These are phyloP conservation scores for Nidula microcarpa DNA, from an alignment of 768 basidiomycete genomes.

Conservation along the genomic window DNA sequence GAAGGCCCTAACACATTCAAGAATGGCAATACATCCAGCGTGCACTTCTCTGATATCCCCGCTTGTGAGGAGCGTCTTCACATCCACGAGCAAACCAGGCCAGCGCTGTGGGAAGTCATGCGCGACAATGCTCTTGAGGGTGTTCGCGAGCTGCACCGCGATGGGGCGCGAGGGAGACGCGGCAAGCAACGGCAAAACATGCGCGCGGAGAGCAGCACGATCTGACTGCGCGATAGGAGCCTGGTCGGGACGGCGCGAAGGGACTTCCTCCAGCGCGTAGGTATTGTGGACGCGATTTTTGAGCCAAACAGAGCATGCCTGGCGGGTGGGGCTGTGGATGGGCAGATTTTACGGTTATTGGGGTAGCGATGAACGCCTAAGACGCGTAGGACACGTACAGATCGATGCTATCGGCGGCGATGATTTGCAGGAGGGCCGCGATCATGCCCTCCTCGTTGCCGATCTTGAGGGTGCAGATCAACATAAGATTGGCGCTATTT, in stretches of 20 bases:
- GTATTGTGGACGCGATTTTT: conserved; percentile 81
- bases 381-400: conserved; percentile 53
- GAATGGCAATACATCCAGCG: conserved; percentile 73
- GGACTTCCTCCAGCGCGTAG: conserved; percentile 49
- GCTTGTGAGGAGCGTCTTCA: conserved; percentile 62
- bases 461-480: conserved; percentile 40
- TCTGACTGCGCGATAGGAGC: conserved; percentile 63
- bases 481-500: background rate
- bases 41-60: conserved; percentile 69
- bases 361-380: conserved; percentile 2
- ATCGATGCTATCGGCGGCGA: conserved; percentile 74
- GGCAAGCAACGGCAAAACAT: conserved; percentile 69
- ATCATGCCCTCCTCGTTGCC: conserved; percentile 80
- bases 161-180: conserved; percentile 62
- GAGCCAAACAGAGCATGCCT: conserved; percentile 83
- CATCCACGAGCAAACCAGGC: conserved; percentile 64
- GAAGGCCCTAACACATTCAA: conserved; percentile 79
- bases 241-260: conserved; percentile 51
- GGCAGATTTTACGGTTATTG: background rate
- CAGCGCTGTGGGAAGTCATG: conserved; percentile 80
- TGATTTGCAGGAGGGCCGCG: conserved; percentile 81
- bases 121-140: conserved; percentile 69
- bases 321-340: conserved; percentile 64
- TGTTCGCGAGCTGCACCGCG: conserved; percentile 71
- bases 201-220: conserved; percentile 65